phyloP scores from a whole-genome alignment of 2,329 filamentous ascomycete species.

The Oidium heveae region DNA sequence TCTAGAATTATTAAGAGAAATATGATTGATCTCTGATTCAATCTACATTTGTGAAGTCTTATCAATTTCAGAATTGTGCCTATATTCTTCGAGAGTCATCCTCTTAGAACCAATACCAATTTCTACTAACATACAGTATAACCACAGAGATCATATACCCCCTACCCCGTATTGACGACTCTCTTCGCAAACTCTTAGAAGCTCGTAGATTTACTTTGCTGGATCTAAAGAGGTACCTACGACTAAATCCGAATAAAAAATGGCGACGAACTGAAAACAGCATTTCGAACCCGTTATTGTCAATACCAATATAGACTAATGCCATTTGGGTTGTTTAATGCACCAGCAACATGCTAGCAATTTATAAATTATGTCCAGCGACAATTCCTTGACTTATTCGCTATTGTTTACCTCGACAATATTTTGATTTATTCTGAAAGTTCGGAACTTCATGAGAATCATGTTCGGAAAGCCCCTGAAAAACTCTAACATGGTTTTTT shows the following conservation, averaged over 20 bases:
- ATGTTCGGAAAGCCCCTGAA: not conserved
- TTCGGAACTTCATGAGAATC: not conserved
- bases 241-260: not conserved
- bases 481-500: not conserved
- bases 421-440: not conserved
- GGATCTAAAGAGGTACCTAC: not conserved
- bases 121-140: too few species aligned
- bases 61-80: too few species aligned
- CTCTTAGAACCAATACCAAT: too few species aligned
- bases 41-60: too few species aligned
- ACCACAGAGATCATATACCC: not conserved
- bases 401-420: not conserved
- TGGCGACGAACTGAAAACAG: not conserved
- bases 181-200: not conserved
- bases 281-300: not conserved
- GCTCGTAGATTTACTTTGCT: not conserved
- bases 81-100: too few species aligned
- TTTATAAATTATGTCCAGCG: not conserved
- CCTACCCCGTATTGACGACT: not conserved
- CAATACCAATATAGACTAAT: not conserved
- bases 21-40: too few species aligned
- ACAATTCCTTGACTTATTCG: not conserved
- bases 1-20: too few species aligned
- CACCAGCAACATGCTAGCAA: not conserved
- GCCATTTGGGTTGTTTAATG: conserved; percentile 1